A percentile compares a stretch with the other conserved stretches of the same genome.
phyloP scores from a whole-genome alignment of 2,329 filamentous ascomycete genomes.

The Scedosporium minutisporum region DNA sequence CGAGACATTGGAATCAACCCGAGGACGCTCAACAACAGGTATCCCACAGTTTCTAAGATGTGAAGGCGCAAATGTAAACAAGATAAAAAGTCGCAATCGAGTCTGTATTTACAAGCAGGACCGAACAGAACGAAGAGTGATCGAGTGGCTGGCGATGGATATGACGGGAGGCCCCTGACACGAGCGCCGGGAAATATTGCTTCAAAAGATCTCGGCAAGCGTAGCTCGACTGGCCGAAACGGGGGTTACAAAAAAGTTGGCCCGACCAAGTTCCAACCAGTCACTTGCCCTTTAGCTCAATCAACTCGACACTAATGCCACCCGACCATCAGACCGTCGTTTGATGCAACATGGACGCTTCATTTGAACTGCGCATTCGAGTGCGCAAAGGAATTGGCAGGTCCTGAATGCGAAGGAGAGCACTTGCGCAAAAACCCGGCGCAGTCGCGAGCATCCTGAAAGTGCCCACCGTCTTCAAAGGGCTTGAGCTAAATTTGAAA shows the following conservation, averaged over 20 bases:
- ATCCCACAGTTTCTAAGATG: neutral
- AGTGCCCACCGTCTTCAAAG: neutral
- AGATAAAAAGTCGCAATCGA: neutral
- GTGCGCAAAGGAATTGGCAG: neutral
- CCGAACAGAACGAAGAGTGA: too few species aligned
- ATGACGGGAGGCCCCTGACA: neutral
- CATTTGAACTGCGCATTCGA: neutral
- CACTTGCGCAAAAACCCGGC: neutral
- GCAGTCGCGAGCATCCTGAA: neutral
- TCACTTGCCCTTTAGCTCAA: neutral
- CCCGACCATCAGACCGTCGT: neutral
- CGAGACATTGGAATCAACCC: too few species aligned
- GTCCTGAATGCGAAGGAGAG: neutral
- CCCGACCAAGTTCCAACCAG: neutral
- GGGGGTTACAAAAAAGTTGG: constrained; percentile 4
- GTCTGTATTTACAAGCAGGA: neutral
- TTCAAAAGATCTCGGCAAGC: constrained; percentile 1
- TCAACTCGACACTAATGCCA: constrained; percentile 1
- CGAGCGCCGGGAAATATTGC: neutral
- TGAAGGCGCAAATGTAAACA: neutral
- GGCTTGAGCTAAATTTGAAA: neutral
- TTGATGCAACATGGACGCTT: neutral
- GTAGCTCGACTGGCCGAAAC: constrained; percentile 2
- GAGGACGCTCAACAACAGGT: too few species aligned
- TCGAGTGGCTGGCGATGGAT: neutral